Conservation (phyloP, 331 rosid species). For the Dryas integrifolia region DNA sequence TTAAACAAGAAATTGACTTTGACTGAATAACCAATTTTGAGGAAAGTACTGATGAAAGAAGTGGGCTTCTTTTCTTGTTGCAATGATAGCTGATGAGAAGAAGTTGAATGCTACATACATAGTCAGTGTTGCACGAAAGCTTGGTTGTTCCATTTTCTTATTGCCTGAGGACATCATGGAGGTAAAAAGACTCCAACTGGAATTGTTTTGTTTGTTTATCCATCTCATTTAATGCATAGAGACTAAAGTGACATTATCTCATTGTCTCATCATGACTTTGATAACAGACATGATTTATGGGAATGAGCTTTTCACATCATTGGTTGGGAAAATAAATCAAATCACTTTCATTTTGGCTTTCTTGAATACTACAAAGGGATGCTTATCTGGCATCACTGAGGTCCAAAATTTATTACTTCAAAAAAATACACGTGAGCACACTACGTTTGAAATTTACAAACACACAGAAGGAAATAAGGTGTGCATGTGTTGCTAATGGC, state of each 20-base stretch:
- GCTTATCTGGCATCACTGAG: neutral
- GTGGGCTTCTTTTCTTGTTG: slow-evolving; percentile 19
- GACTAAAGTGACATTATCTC: slow-evolving; percentile 9
- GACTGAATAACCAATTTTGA: neutral
- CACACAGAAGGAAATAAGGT: neutral
- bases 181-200: slow-evolving; percentile 39
- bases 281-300: neutral
- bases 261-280: neutral
- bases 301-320: neutral
- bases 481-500: neutral
- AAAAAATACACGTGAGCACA: neutral
- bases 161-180: slow-evolving; percentile 87
- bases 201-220: neutral
- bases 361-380: neutral
- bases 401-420: too few species aligned
- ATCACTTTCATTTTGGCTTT: neutral
- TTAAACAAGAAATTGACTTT: neutral
- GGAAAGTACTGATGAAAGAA: neutral
- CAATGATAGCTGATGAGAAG: slow-evolving; percentile 66
- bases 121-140: slow-evolving; percentile 86
- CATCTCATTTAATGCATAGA: slow-evolving; percentile 3
- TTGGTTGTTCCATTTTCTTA: slow-evolving; percentile 84
- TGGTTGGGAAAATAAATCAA: neutral
- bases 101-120: slow-evolving; percentile 80
- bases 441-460: neutral